Evolutionary conservation across 768 basidiomycete species (phyloP).

Genomic region (Agaricus blazei): DNA sequence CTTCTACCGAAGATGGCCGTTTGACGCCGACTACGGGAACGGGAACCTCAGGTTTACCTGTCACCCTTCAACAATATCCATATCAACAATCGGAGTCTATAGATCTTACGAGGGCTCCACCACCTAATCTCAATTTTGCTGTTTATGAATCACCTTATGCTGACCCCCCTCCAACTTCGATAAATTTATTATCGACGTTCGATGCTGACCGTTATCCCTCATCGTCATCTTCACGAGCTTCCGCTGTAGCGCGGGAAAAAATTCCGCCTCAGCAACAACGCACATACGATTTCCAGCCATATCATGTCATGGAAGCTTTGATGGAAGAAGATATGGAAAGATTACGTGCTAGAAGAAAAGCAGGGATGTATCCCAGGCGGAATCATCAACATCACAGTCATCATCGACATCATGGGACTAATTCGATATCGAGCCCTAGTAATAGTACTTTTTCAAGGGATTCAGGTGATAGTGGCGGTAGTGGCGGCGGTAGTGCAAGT

Average conservation of each 20-base stretch:
- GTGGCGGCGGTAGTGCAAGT: not conserved
- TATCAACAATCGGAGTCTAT: constrained; percentile 18
- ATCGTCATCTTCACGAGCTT: constrained; percentile 21
- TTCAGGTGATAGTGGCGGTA: constrained; percentile 48
- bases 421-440: constrained; percentile 58
- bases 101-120: constrained; percentile 64
- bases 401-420: constrained; percentile 19
- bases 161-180: not conserved
- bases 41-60: constrained; percentile 15
- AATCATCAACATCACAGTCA: constrained; percentile 24
- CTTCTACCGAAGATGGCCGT: constrained; percentile 44
- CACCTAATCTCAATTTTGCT: constrained; percentile 73
- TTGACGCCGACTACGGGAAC: constrained; percentile 31
- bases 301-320: constrained; percentile 81
- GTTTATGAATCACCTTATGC: constrained; percentile 72
- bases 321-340: constrained; percentile 96
- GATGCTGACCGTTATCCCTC: constrained; percentile 18
- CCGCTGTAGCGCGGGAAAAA: constrained; percentile 20
- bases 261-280: constrained; percentile 14
- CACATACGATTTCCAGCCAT: constrained; percentile 52
- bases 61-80: not conserved
- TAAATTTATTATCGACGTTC: not conserved
- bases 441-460: constrained; percentile 78
- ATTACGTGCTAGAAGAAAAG: constrained; percentile 60
- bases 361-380: constrained; percentile 34